Base-by-base conservation (phyloP, 2,329 filamentous ascomycete species). In the Trichoderma aggressivum region DNA sequence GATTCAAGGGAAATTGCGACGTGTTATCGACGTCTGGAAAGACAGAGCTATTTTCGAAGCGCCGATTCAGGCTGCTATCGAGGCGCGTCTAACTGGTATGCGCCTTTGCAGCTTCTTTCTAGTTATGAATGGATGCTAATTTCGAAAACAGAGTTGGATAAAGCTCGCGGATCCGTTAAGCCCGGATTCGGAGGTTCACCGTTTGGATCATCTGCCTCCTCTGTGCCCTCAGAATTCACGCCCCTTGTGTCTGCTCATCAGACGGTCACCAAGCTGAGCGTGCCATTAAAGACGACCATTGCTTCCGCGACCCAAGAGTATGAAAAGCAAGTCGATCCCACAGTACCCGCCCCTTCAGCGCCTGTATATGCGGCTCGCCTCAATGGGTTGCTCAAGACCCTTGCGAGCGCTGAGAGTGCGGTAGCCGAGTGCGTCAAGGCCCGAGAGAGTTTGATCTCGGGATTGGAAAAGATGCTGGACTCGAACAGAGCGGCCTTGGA, bases 1-100 rank as follows among this genome's bases (percentile, higher is more conserved):
- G 65, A 89, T 97, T 32, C 96, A 98, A 79, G 88, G 89, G 71
- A 98, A 98, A 80, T 85, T 99, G 47, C 88, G 92, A 72, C 89
- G 96, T 36, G 95, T 98, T 0, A 89, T 98, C 3, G 95, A 98
- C 77, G 96, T 99, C 21, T 99, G 96, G 96, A 91, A 91, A 78
- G 90, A 95, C 77, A 88, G 96, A 43, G 84, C 85, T 66, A 96
- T 99, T 59, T 99, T 99, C 77, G 93, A 97, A 73, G 80, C 81
- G 1, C 88, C 91, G 0, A 92, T 97, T 62, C 91, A 97, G 79
- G 89, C 90, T 70, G 91, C 92, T 1, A 90, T 98, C 66, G 95
- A 98, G 78, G 84, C 88, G 71, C 88, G 92, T 34, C 86, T 98
- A 67, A 90, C 94, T 74, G 94, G 93, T 95, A 84, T 74, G 86